Percentiles rank a stretch among this genome's conserved stretches.
phyloP scores from a whole-genome alignment of 345 rosid species.

The Excoecaria agallocha region DNA sequence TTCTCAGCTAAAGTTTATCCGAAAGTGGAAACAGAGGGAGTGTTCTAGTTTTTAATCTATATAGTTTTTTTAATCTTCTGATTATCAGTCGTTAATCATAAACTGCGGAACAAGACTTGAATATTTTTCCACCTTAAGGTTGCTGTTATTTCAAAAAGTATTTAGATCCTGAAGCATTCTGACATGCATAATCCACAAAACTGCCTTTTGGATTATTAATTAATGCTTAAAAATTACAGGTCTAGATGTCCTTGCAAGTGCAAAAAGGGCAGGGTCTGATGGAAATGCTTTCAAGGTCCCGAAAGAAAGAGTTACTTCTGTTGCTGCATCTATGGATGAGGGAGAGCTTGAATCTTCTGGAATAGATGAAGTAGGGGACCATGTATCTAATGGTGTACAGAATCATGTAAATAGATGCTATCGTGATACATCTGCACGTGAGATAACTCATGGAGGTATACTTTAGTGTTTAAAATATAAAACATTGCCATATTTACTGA shows the following conservation, averaged over 20 bases:
- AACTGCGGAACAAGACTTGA: background rate
- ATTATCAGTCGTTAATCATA: background rate
- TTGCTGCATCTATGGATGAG: constrained; percentile 20
- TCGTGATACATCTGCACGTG: constrained; percentile 20
- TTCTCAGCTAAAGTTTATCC: background rate
- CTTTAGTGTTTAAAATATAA: background rate
- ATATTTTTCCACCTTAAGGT: background rate
- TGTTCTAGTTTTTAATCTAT: background rate
- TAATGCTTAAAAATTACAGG: constrained; percentile 8
- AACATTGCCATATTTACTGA: background rate
- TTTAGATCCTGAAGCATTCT: background rate
- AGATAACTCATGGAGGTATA: constrained; percentile 4
- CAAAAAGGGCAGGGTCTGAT: constrained; percentile 18
- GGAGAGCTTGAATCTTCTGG: constrained; percentile 16
- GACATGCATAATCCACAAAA: background rate
- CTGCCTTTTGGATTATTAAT: background rate
- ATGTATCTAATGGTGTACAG: background rate
- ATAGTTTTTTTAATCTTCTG: background rate
- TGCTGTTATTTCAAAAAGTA: background rate
- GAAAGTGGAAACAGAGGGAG: background rate
- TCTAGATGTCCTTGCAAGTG: constrained; percentile 29
- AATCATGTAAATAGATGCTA: constrained; percentile 16
- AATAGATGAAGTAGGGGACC: constrained; percentile 5
- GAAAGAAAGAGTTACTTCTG: constrained; percentile 14
- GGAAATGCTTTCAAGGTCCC: constrained; percentile 25